These are phyloP conservation scores for Coemansia pectinata DNA, from an alignment of 192 early-diverging fungal genomes.

Conservation along the genomic window DNA sequence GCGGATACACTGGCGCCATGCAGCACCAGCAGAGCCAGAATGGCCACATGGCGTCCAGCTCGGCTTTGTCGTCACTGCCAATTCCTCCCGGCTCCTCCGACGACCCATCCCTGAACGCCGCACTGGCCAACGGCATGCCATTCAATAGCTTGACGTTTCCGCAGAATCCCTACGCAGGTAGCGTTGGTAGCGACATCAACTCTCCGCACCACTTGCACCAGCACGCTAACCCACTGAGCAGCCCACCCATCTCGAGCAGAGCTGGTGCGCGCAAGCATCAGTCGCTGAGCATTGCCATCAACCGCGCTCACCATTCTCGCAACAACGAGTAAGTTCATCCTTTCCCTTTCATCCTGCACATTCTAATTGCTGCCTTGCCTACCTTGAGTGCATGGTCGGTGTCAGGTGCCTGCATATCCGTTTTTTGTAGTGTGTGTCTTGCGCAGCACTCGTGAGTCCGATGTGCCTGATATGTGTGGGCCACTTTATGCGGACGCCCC, in stretches of 20 bases:
- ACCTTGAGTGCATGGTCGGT: not conserved
- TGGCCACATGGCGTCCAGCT: conserved; percentile 4
- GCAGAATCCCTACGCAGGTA: not conserved
- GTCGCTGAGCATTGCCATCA: conserved; percentile 50
- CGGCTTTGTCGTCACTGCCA: conserved; percentile 24
- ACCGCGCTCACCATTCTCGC: conserved; percentile 13
- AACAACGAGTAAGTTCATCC: conserved; percentile 42
- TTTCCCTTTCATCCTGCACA: not conserved
- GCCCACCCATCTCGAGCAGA: conserved; percentile 18
- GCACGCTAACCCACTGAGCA: conserved; percentile 16
- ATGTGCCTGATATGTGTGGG: not conserved
- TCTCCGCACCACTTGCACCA: conserved; percentile 4
- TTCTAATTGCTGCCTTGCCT: conserved; percentile 8
- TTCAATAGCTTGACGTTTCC: conserved; percentile 6
- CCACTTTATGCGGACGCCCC: conserved; percentile 6
- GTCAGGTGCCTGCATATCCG: conserved; percentile 8
- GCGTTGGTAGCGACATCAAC: conserved; percentile 15
- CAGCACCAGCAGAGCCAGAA: not conserved
- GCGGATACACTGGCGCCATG: conserved; percentile 1
- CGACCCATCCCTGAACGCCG: conserved; percentile 19
- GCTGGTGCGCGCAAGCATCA: conserved; percentile 33
- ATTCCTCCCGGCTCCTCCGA: conserved; percentile 25
- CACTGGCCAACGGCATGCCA: conserved; percentile 17
- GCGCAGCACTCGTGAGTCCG: conserved; percentile 1
- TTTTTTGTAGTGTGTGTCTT: not conserved